Evolutionary conservation across 192 early-diverging fungal species (phyloP).

Genomic region (Coemansia sp.): DNA sequence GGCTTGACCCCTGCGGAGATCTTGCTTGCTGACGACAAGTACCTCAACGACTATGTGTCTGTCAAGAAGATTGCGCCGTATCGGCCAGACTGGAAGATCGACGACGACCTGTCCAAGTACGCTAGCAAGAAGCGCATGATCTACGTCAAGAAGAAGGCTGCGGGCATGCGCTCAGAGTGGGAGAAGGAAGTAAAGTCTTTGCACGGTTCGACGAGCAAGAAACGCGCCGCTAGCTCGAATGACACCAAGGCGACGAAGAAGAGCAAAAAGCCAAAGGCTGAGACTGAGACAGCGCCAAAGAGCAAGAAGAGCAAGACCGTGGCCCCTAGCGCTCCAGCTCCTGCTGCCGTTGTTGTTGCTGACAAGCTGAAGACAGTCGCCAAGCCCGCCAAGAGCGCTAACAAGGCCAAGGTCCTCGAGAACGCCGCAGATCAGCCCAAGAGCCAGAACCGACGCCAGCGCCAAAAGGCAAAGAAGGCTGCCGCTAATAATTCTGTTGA

Average conservation of each 20-base stretch:
- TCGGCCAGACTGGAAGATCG: slow-evolving; percentile 57
- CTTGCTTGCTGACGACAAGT: slow-evolving; percentile 82
- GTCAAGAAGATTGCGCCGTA: slow-evolving; percentile 90
- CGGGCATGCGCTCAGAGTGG: slow-evolving; percentile 26
- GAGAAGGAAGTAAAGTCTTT: slow-evolving; percentile 25
- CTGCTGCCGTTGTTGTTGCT: not conserved
- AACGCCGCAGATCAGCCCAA: slow-evolving; percentile 8
- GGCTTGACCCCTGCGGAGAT: slow-evolving; percentile 86
- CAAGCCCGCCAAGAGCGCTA: slow-evolving; percentile 9
- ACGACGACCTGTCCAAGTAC: slow-evolving; percentile 56
- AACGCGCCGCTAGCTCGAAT: slow-evolving; percentile 18
- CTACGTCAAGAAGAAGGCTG: slow-evolving; percentile 51
- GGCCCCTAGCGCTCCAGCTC: not conserved
- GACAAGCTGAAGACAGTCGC: not conserved
- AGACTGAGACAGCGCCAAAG: slow-evolving; percentile 21
- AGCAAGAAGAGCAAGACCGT: slow-evolving; percentile 23
- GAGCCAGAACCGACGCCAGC: slow-evolving; percentile 40
- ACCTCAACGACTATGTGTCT: slow-evolving; percentile 82
- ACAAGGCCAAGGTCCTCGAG: not conserved
- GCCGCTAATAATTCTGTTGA: not conserved
- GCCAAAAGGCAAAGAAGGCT: slow-evolving; percentile 43
- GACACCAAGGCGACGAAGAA: slow-evolving; percentile 26
- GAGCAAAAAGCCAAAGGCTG: slow-evolving; percentile 37
- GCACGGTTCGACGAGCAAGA: slow-evolving; percentile 45
- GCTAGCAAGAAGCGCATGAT: slow-evolving; percentile 61